A percentile compares a stretch with the other conserved stretches of the same genome.
Conservation (phyloP, 768 basidiomycete genomes). For the Podaxis sp. region DNA sequence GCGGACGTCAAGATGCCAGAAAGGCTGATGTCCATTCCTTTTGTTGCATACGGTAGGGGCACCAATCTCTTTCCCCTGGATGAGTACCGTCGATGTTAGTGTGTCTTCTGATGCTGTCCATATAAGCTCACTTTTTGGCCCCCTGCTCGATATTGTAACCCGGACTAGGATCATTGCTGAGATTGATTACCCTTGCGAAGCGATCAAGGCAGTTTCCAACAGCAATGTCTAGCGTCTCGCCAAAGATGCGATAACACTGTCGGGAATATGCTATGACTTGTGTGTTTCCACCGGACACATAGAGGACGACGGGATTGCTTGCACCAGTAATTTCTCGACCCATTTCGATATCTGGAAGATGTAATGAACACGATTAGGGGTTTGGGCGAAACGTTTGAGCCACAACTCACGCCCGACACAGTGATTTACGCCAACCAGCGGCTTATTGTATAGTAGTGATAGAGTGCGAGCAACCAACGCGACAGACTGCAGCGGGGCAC, state of each 20-base stretch:
- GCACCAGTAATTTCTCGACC: conserved; percentile 94
- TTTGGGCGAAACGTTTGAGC: background rate
- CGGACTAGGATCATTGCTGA: conserved; percentile 94
- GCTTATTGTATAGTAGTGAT: conserved; percentile 84
- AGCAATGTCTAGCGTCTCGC: conserved; percentile 98
- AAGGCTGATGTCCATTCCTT: conserved; percentile 97
- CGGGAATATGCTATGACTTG: conserved; percentile 99
- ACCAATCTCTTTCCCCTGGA: conserved; percentile 80
- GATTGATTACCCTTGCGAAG: conserved; percentile 90
- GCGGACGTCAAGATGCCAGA: conserved; percentile 91
- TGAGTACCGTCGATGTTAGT: conserved; percentile 2
- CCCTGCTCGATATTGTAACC: conserved; percentile 98
- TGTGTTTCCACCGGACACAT: conserved; percentile 98
- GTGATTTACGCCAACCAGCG: conserved; percentile 97
- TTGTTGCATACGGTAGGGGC: conserved; percentile 90
- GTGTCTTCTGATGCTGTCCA: background rate
- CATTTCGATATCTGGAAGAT: conserved; percentile 90
- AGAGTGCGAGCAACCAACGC: conserved; percentile 91
- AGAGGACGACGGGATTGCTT: conserved; percentile 93
- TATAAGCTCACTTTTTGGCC: conserved; percentile 71
- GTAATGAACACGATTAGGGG: background rate
- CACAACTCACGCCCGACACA: conserved; percentile 86
- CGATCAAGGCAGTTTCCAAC: conserved; percentile 98
- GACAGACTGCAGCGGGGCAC: conserved; percentile 93
- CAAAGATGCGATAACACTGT: conserved; percentile 97